Base-by-base conservation (phyloP, 352 stramenopile genomes). In the Globisporangium middletonii region DNA sequence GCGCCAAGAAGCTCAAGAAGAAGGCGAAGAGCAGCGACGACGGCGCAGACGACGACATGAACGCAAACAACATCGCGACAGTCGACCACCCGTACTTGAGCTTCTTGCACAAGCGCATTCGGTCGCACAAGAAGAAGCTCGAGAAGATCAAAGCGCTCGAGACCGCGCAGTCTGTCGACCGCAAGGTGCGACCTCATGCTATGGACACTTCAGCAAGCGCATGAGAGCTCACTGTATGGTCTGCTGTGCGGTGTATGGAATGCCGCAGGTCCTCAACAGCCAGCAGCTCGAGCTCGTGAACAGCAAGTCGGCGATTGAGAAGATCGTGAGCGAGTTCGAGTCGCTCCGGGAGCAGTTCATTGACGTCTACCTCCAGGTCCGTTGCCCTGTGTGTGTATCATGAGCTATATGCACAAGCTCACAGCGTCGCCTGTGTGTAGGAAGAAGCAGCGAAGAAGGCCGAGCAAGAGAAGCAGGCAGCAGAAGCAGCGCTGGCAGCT, bases 91-190 rank as follows among this genome's bases (percentile, higher is more conserved):
- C 82, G 57, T 94, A 92, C 60, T 54, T 92, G 49, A 89, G 77
- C 46, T 82, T 92, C 50, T 54, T 94, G 55, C 74, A 94, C 74
- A 94, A 94, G 61, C 78, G 82, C 44, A 80, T 91, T 43, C 82
- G 84, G 13, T 76, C 82, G 56, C 80, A 88, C 65, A 83, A 84
- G 57, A 94, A 94, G 68, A 94, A 94, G 55, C 70, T 92, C 30
- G 84, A 94, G 68, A 94, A 94, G 69, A 91, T 94, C 63, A 83
- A 77, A 52, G 56, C 62, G 19, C 60, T 94, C 27, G 82, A 89
- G 59, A 46, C 59, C 0, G 82, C 77, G 49, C 62, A 68, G 27
- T 60, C 62, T 2, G 60, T 54, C 4, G 76, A 85, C 7, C 72
- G 74, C 13, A 92, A 92, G 67, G 62, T 75, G 41, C 9, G 60